A percentile compares a stretch with the other conserved stretches of the same genome.
phyloP scores from a whole-genome alignment of 2,329 filamentous ascomycete species.

The Aureobasidium lini region DNA sequence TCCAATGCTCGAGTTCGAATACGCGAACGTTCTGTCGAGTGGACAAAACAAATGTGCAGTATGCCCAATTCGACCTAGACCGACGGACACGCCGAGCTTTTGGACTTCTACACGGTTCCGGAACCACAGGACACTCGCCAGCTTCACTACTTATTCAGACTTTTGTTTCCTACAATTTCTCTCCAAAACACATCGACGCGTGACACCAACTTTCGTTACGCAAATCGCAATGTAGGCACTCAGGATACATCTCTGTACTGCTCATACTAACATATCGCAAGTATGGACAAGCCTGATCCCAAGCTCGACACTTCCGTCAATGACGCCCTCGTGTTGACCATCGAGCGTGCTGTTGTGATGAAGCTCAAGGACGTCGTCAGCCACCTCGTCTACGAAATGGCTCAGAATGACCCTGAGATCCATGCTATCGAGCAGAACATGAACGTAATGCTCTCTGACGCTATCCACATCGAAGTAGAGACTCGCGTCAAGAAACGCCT shows the following conservation, averaged over 20 bases:
- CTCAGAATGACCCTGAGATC: background rate
- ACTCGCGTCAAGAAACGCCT: background rate
- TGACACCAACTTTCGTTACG: background rate
- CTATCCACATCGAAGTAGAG: background rate
- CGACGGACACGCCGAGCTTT: no score
- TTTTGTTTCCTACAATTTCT: background rate
- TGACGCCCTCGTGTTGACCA: background rate
- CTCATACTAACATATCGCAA: background rate
- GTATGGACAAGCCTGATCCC: background rate
- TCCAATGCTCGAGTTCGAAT: no score
- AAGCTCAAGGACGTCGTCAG: background rate
- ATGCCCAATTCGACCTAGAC: no score
- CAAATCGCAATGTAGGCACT: background rate
- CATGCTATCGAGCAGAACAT: background rate
- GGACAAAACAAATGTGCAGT: background rate
- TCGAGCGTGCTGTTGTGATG: background rate
- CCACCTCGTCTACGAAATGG: background rate
- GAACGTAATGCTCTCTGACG: background rate
- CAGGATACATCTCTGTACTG: background rate
- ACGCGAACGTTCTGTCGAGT: no score
- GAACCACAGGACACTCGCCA: background rate
- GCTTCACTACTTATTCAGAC: background rate
- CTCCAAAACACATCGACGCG: background rate
- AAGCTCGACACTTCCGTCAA: background rate
- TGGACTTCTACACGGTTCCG: background rate